phyloP scores from a whole-genome alignment of 176 grass and related monocot species.

The Aegilops speltoides region DNA sequence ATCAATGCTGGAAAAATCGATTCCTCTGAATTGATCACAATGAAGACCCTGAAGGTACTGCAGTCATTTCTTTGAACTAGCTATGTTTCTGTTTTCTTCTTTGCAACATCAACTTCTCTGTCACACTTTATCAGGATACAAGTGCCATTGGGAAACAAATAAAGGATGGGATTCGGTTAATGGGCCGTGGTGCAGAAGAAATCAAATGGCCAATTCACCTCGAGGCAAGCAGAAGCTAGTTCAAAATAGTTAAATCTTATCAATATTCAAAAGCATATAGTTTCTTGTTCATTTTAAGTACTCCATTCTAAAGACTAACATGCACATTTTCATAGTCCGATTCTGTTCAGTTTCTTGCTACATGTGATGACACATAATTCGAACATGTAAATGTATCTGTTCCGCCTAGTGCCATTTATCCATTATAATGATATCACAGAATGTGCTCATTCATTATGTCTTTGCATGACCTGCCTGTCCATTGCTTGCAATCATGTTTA shows the following conservation, averaged over 20 bases:
- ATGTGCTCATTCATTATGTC: not conserved
- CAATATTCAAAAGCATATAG: not conserved
- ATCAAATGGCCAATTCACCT: conserved; percentile 98
- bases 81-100: conserved; percentile 29
- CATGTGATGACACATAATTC: not conserved
- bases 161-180: conserved; percentile 94
- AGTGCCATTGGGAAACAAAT: conserved; percentile 92
- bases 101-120: not conserved
- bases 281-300: conserved; percentile 24
- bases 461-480: not conserved
- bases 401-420: not conserved
- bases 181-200: conserved; percentile 89
- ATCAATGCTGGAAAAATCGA: conserved; percentile 94
- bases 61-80: conserved; percentile 4
- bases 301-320: not conserved
- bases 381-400: not conserved
- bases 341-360: not conserved
- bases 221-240: conserved; percentile 44
- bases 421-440: not conserved
- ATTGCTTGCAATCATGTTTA: not conserved
- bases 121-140: conserved; percentile 56
- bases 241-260: not conserved
- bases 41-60: conserved; percentile 94
- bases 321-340: not conserved
- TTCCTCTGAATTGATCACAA: conserved; percentile 90